phyloP scores from a whole-genome alignment of 2,329 filamentous ascomycete genomes.

The Colletotrichum cordylinicola region DNA sequence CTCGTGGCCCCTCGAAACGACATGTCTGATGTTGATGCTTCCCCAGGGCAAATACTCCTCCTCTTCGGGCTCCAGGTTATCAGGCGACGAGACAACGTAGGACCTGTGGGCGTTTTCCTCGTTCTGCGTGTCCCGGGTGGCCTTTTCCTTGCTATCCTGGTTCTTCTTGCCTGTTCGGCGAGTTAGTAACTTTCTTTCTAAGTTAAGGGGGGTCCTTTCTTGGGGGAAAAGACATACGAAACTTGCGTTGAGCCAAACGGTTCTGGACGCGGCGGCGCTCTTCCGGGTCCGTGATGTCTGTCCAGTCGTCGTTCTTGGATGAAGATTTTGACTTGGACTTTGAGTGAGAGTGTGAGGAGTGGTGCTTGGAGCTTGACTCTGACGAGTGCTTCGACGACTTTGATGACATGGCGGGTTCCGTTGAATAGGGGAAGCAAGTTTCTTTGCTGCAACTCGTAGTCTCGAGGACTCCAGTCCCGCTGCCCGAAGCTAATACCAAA shows the following conservation, averaged over 20 bases:
- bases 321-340: conserved; percentile 44
- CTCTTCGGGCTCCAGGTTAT: conserved; percentile 58
- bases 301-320: conserved; percentile 68
- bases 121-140: conserved; percentile 69
- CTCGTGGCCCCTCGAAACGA: conserved; percentile 57
- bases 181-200: not conserved
- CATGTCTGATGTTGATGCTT: conserved; percentile 65
- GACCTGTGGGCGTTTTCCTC: conserved; percentile 66
- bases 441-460: not conserved
- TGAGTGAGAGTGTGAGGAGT: conserved; percentile 39
- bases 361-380: conserved; percentile 31
- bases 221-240: conserved; percentile 58
- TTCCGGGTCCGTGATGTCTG: conserved; percentile 70
- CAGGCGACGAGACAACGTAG: conserved; percentile 66
- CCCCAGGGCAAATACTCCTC: conserved; percentile 75
- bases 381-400: conserved; percentile 28
- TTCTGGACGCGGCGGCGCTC: conserved; percentile 80
- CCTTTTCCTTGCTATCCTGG: conserved; percentile 70
- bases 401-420: conserved; percentile 33
- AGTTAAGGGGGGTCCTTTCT: not conserved
- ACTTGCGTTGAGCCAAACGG: conserved; percentile 77
- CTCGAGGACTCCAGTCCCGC: not conserved
- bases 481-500: not conserved
- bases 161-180: conserved; percentile 68
- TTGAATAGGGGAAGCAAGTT: not conserved